Percentiles rank a stretch among this genome's conserved stretches.
These are phyloP conservation scores for Starmerella apis DNA, from an alignment of 805 yeast genomes.

Conservation along the genomic window DNA sequence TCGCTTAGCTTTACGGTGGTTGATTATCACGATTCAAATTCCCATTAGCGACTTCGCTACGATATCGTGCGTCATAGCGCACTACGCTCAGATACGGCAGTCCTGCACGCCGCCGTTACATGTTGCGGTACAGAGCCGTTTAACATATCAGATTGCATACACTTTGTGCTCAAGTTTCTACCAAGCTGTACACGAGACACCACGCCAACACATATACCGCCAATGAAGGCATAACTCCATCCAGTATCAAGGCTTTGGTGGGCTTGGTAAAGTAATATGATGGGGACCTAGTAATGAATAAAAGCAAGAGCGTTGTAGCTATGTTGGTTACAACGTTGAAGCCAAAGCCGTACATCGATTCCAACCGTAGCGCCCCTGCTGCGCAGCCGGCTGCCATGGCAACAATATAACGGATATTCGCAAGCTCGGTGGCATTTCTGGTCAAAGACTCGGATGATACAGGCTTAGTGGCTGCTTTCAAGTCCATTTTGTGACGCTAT, in stretches of 20 bases:
- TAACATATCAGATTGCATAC: too few relatives aligned
- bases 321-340: constrained; percentile 32
- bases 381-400: constrained; percentile 44
- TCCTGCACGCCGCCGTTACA: too few relatives aligned
- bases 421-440: constrained; percentile 13
- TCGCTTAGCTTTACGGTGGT: neutral
- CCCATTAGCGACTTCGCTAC: neutral
- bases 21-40: neutral
- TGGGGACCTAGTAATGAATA: constrained; percentile 2
- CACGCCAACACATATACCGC: constrained; percentile 25
- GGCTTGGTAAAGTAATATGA: constrained; percentile 13
- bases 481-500: neutral
- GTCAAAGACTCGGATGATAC: constrained; percentile 3
- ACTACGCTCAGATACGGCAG: neutral
- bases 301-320: constrained; percentile 26
- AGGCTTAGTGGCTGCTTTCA: constrained; percentile 14
- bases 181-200: constrained; percentile 23
- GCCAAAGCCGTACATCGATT: constrained; percentile 40
- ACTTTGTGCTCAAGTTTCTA: constrained; percentile 12
- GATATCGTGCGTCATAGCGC: neutral
- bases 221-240: constrained; percentile 18
- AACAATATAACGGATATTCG: constrained; percentile 37
- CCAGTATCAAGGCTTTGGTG: constrained; percentile 5
- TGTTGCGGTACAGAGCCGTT: too few relatives aligned
- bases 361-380: constrained; percentile 46